Evolutionary conservation across 2,329 filamentous ascomycete species (phyloP).

Genomic region (Pezicula neosporulosa): DNA sequence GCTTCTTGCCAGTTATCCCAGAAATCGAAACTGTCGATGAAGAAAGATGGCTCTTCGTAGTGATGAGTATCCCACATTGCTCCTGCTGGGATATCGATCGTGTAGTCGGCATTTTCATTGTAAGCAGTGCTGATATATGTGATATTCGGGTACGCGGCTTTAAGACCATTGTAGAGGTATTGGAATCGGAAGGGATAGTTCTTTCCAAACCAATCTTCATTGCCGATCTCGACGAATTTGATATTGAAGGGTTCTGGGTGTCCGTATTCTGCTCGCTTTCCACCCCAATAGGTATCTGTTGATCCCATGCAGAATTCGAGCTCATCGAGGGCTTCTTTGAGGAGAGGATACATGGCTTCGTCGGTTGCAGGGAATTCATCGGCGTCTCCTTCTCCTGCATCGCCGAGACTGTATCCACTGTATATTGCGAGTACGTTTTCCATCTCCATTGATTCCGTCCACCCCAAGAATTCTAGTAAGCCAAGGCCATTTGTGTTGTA

Average conservation of each 20-base stretch:
- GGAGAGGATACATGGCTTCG: conserved; percentile 30
- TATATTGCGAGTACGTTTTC: conserved; percentile 40
- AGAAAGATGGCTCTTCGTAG: neutral
- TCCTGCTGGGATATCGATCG: neutral
- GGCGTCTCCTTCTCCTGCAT: neutral
- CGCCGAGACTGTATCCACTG: neutral
- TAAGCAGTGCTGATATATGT: conserved; percentile 14
- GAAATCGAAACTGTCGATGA: neutral
- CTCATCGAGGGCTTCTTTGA: conserved; percentile 42
- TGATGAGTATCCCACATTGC: conserved; percentile 1
- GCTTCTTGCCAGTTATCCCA: neutral
- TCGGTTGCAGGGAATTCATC: conserved; percentile 6
- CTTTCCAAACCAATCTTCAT: conserved; percentile 57
- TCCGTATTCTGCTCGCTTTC: conserved; percentile 47
- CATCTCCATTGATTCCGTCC: conserved; percentile 42
- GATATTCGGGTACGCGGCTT: conserved; percentile 2
- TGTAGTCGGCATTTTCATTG: conserved; percentile 10
- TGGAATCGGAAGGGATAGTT: conserved; percentile 5
- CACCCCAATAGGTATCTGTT: conserved; percentile 38
- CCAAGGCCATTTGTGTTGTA: conserved; percentile 37
- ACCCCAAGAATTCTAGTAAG: conserved; percentile 18
- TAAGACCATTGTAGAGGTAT: conserved; percentile 2
- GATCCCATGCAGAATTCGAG: conserved; percentile 47
- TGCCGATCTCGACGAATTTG: conserved; percentile 62
- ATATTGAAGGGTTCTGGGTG: conserved; percentile 59